Percentiles rank a stretch among this genome's conserved stretches.
Conservation (phyloP, 441 rosid species). For the Mallotus japonicus region DNA sequence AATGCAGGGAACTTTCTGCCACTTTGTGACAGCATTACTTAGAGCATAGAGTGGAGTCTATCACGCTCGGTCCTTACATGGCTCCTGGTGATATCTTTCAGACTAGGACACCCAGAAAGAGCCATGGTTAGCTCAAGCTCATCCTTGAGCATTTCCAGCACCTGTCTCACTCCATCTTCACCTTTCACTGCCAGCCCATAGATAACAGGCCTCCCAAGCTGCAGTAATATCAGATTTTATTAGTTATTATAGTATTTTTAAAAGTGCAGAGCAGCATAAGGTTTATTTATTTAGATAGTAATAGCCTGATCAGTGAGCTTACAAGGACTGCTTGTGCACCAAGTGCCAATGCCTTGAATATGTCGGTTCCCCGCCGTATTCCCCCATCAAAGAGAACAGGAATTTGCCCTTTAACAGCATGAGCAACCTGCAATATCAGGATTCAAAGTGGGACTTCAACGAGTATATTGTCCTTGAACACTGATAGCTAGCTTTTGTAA, state of each 20-base stretch:
- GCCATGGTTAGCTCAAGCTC: slow-evolving; percentile 76
- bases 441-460: background rate
- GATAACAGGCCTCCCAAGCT: slow-evolving; percentile 5
- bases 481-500: background rate
- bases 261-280: too few species aligned
- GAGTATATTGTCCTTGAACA: too few species aligned
- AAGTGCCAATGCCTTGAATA: slow-evolving; percentile 86
- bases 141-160: slow-evolving; percentile 66
- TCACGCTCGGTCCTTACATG: slow-evolving; percentile 35
- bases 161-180: slow-evolving; percentile 53
- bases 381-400: slow-evolving; percentile 86
- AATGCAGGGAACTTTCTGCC: too few species aligned
- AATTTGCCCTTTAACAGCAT: slow-evolving; percentile 57
- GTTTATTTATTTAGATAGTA: too few species aligned
- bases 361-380: slow-evolving; percentile 75
- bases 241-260: background rate
- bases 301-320: slow-evolving; percentile 19
- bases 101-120: slow-evolving; percentile 64
- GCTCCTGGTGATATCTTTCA: slow-evolving; percentile 58
- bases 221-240: background rate
- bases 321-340: slow-evolving; percentile 86
- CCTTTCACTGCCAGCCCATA: slow-evolving; percentile 82
- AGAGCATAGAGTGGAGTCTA: slow-evolving; percentile 42
- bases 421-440: slow-evolving; percentile 52
- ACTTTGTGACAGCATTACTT: slow-evolving; percentile 11